Percentiles rank a stretch among this genome's conserved stretches.
These are phyloP conservation scores for Vickermania spadyakhi DNA, from an alignment of 208 protist species.

Conservation along the genomic window DNA sequence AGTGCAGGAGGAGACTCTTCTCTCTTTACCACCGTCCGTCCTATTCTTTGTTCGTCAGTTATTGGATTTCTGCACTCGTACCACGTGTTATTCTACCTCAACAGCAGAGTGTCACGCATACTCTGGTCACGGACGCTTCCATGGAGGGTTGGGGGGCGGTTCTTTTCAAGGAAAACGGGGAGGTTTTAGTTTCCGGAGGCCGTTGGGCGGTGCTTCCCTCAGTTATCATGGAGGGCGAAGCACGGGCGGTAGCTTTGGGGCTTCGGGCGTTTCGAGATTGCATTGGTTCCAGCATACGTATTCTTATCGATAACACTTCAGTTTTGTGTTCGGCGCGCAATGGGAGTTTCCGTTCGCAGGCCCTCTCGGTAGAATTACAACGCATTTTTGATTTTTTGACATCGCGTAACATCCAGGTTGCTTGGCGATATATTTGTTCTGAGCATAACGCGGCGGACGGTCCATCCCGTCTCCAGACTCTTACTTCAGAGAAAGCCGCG, in stretches of 20 bases:
- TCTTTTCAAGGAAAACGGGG: neutral
- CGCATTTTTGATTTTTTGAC: neutral
- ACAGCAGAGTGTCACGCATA: neutral
- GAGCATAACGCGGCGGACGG: neutral
- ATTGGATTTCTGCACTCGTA: neutral
- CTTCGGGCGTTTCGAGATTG: neutral
- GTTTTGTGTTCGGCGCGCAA: neutral
- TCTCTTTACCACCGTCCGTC: neutral
- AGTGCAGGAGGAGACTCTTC: neutral
- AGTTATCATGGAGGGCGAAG: constrained; percentile 7
- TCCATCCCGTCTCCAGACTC: neutral
- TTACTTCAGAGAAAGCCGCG: neutral
- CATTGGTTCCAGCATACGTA: neutral
- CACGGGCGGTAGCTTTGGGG: constrained; percentile 3
- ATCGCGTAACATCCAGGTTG: neutral
- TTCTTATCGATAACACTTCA: neutral
- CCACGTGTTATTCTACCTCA: neutral
- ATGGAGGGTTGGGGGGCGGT: constrained; percentile 6
- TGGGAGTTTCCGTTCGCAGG: neutral
- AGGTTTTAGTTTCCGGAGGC: neutral
- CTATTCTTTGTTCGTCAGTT: neutral
- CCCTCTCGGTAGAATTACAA: neutral
- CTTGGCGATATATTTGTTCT: neutral
- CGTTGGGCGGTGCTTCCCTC: neutral
- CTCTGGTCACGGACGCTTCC: constrained; percentile 8